A percentile compares a stretch with the other conserved stretches of the same genome.
Evolutionary conservation across 2,329 filamentous ascomycete species (phyloP).

Genomic region (Hypoxylon sp.): DNA sequence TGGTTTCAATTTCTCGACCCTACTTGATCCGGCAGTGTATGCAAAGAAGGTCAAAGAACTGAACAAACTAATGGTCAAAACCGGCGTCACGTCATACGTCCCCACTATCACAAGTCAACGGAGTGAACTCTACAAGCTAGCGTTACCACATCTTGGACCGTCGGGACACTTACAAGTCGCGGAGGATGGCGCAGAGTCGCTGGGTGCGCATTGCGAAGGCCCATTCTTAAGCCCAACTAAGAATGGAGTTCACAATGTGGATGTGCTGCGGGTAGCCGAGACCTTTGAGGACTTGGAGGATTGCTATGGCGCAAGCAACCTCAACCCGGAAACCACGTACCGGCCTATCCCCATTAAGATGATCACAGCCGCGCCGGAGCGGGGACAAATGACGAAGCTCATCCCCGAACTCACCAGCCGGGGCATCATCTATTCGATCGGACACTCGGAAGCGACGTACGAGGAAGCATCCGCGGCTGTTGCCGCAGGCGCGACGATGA

Average conservation of each 20-base stretch:
- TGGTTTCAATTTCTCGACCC: conserved; percentile 90
- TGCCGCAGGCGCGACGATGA: conserved; percentile 84
- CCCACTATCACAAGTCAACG: conserved; percentile 88
- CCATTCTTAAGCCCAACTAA: conserved; percentile 87
- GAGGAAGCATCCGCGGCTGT: conserved; percentile 82
- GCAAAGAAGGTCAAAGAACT: conserved; percentile 78
- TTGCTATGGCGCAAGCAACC: conserved; percentile 81
- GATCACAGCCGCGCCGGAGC: conserved; percentile 89
- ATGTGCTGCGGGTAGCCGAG: conserved; percentile 76
- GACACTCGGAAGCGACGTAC: conserved; percentile 89
- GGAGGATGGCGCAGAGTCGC: conserved; percentile 82
- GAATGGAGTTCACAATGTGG: conserved; percentile 86
- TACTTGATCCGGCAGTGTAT: conserved; percentile 78
- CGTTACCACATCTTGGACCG: conserved; percentile 83
- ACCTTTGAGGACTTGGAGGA: conserved; percentile 75
- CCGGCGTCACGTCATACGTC: conserved; percentile 89
- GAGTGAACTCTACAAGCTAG: conserved; percentile 85
- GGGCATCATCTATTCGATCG: conserved; percentile 83
- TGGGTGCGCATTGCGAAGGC: conserved; percentile 92
- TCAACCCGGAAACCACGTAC: conserved; percentile 60
- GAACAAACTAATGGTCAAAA: conserved; percentile 79
- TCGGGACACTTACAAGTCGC: conserved; percentile 73
- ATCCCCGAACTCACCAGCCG: conserved; percentile 76
- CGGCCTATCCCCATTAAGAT: conserved; percentile 73
- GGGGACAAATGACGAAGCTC: conserved; percentile 75